phyloP scores from a whole-genome alignment of 202 grass and related monocot genomes.

The Dendrocalamus latiflorus region DNA sequence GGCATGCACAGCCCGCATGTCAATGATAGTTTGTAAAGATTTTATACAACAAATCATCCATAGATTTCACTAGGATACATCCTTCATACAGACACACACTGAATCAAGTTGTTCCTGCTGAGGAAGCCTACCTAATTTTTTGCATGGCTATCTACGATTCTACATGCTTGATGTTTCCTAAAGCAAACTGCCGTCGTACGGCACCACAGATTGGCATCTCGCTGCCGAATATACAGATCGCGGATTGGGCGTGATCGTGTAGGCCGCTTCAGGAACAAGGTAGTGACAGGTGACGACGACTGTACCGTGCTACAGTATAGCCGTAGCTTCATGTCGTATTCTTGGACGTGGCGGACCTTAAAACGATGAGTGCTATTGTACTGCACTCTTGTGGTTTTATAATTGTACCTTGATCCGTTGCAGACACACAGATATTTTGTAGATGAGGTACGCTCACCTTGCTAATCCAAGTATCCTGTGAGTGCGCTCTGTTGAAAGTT shows the following conservation, averaged over 20 bases:
- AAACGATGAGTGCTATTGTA: neutral
- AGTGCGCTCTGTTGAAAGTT: neutral
- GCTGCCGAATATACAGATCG: neutral
- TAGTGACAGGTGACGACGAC: conserved; percentile 6
- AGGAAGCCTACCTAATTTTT: neutral
- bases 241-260: conserved; percentile 22
- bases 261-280: conserved; percentile 1
- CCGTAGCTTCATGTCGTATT: neutral
- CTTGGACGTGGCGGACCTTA: neutral
- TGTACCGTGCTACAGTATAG: neutral
- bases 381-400: neutral
- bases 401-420: neutral
- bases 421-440: neutral
- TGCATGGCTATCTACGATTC: neutral
- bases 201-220: neutral
- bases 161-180: neutral
- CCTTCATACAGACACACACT: neutral
- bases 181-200: neutral
- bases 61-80: neutral
- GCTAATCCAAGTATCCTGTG: neutral
- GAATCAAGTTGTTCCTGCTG: neutral
- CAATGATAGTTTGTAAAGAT: neutral
- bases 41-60: neutral
- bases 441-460: neutral
- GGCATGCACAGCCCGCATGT: neutral